These are phyloP conservation scores for Dendrobium officinale DNA, from an alignment of 106 monocot species.

Conservation along the genomic window DNA sequence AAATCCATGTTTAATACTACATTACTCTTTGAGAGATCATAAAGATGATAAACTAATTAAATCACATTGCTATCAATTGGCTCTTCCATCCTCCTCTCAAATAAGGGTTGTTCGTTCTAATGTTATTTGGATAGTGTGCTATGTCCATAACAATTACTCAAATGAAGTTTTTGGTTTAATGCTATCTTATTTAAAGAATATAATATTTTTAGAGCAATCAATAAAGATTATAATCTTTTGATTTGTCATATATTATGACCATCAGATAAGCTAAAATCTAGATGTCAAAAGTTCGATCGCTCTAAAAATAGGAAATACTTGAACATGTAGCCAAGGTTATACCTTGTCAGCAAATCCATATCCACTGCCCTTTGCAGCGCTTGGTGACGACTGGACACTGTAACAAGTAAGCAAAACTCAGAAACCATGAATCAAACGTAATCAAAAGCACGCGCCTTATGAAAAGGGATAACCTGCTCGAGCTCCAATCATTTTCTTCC, in stretches of 20 bases:
- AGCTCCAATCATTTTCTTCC: slow-evolving; percentile 26
- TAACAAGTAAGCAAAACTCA: slow-evolving; percentile 16
- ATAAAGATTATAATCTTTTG: too few species aligned
- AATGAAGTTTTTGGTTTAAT: too few species aligned
- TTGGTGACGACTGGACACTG: slow-evolving; percentile 42
- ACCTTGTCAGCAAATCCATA: slow-evolving; percentile 99
- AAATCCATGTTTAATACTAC: slow-evolving; percentile 2
- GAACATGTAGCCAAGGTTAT: slow-evolving; percentile 12
- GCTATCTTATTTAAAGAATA: too few species aligned
- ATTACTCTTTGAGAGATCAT: neutral
- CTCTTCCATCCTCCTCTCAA: neutral
- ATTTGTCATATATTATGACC: too few species aligned
- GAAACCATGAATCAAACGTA: neutral
- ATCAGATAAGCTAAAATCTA: neutral
- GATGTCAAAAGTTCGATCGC: neutral
- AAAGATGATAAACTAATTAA: neutral
- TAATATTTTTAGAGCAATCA: too few species aligned
- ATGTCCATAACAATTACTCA: too few species aligned
- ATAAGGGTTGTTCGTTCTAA: neutral
- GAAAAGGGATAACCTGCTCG: slow-evolving; percentile 37
- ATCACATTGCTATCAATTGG: neutral
- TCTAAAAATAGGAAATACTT: neutral
- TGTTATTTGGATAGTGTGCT: too few species aligned
- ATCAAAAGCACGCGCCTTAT: neutral
- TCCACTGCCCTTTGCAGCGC: slow-evolving; percentile 57